Evolutionary conservation across 169 alveolate genomes (phyloP), one percentile per base, ranked within the genome.

Genomic region (Theileria orientalis): DNA sequence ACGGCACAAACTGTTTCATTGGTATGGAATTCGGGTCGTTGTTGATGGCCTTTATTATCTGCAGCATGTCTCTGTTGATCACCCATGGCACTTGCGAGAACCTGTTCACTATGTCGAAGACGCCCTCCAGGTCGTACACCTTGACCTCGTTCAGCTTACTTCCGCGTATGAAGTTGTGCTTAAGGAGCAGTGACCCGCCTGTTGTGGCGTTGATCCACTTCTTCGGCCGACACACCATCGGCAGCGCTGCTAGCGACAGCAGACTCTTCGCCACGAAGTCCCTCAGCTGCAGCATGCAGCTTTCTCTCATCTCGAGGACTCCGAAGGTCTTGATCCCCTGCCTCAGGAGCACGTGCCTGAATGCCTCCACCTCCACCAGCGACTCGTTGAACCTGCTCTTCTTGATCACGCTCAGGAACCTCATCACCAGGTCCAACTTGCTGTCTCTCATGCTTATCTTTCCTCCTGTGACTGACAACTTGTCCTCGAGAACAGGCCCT

Each of bases 211-310:
- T 56, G 29, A 71, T 66, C 93, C 93, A 88, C 37, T 74, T 85
- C 64, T 77, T 84, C 3, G 93, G 93, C 37, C 79, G 82, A 68
- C 91, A 80, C 30, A 88, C 86, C 93, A 88, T 88, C 5, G 93
- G 93, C 19, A 88, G 52, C 59, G 84, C 83, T 47, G 84, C 76
- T 57, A 84, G 64, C 1, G 84, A 83, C n/a, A 84, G 67, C 33
- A 84, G 80, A 0, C 92, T 83, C 62, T 79, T 47, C 7, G 90
- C 88, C 1, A 88, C 91, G 19, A 77, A 83, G 70, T 84, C 87
- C n/a, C 87, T 61, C 30, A 88, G 71, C 61, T 80, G 80, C 42
- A 77, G 76, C 71, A 85, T 86, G 74, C 92, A 88, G 61, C 93
- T 77, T 51, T 84, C 93, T 51, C 86, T 64, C 91, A 88, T 88